Evolutionary conservation across 2,329 filamentous ascomycete species (phyloP), one percentile per base, ranked within the genome.

Genomic region (Alternaria gansuensis): DNA sequence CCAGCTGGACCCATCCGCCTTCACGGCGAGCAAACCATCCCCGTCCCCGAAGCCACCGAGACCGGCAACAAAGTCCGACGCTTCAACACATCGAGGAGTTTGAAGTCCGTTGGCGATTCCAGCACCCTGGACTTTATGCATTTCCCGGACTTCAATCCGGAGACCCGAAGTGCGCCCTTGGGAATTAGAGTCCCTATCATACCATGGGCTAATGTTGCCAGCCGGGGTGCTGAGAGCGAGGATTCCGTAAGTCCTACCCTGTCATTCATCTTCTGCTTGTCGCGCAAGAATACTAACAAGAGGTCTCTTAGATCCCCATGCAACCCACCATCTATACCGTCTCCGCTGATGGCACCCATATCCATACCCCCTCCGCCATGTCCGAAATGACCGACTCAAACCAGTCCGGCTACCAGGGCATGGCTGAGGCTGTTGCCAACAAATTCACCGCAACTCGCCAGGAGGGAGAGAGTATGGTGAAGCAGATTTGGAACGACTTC

Each of bases 51-150:
- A 48, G 56, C 68, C 46, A 57, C 68, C 5, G 65, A 73, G 52
- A 63, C 71, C 5, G 67, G 64, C 51, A 71, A 68, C 57, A 64
- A 75, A 51, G 65, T 77, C 75, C 83, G 85, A 55, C 81, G 84
- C 70, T 88, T 89, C 82, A 88, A 88, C 78, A 87, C 86, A 60
- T 85, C 82, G 62, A 84, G 84, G 60, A 75, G 81, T 60, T 77
- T 82, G 52, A 87, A 87, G 72, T 77, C 84, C 28, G 80, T 84
- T 62, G 81, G 83, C 53, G 86, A 88, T 77, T 78, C 76, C 59
- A 87, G 85, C 39, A 86, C 86, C 40, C 85, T 89, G 59, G 87
- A 89, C 78, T 88, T 88, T 69, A 82, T 83, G 67, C 88, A 83
- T 78, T 79, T 88, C 65, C 87, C 87, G 34, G 79, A 80, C 54